Conservation (phyloP, 2,329 filamentous ascomycete species). For the Arachnomyces sp. region DNA sequence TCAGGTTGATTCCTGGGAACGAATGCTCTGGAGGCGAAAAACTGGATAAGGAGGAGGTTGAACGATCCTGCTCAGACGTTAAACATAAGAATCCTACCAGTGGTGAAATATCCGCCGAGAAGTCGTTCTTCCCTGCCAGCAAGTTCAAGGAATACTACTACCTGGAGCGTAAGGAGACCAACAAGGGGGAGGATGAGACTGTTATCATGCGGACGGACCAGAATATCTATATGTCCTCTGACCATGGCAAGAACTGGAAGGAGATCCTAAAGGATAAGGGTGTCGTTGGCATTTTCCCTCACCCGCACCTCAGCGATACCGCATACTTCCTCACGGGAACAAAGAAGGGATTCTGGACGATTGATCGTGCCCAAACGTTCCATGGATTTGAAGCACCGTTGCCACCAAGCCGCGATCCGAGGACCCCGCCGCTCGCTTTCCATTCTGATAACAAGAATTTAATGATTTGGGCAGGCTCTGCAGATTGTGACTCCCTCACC, state of each 20-base stretch:
- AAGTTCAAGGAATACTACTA: slow-evolving; percentile 57
- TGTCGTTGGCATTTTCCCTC: slow-evolving; percentile 64
- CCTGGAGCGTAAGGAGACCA: slow-evolving; percentile 65
- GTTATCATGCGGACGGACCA: slow-evolving; percentile 53
- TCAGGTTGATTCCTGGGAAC: slow-evolving; percentile 81
- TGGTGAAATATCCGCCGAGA: slow-evolving; percentile 57
- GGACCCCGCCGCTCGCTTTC: slow-evolving; percentile 58
- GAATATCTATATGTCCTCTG: slow-evolving; percentile 63
- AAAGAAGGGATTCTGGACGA: slow-evolving; percentile 67
- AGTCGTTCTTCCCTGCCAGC: slow-evolving; percentile 55
- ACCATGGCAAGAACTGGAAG: slow-evolving; percentile 86
- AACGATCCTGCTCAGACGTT: slow-evolving; percentile 65
- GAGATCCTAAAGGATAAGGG: slow-evolving; percentile 60
- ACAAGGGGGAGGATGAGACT: slow-evolving; percentile 62
- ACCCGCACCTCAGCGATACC: slow-evolving; percentile 72
- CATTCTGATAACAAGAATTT: slow-evolving; percentile 80
- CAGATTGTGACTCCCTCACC: slow-evolving; percentile 54
- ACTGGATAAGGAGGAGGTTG: slow-evolving; percentile 62
- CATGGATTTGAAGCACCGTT: slow-evolving; percentile 64
- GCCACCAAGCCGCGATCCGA: slow-evolving; percentile 42
- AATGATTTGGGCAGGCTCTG: slow-evolving; percentile 77
- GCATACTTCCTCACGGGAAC: slow-evolving; percentile 74
- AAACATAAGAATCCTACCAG: slow-evolving; percentile 44
- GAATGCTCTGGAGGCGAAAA: slow-evolving; percentile 56
- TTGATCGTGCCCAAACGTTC: slow-evolving; percentile 67